phyloP scores from a whole-genome alignment of 2,329 filamentous ascomycete genomes.

The Aspergillus fischeri region DNA sequence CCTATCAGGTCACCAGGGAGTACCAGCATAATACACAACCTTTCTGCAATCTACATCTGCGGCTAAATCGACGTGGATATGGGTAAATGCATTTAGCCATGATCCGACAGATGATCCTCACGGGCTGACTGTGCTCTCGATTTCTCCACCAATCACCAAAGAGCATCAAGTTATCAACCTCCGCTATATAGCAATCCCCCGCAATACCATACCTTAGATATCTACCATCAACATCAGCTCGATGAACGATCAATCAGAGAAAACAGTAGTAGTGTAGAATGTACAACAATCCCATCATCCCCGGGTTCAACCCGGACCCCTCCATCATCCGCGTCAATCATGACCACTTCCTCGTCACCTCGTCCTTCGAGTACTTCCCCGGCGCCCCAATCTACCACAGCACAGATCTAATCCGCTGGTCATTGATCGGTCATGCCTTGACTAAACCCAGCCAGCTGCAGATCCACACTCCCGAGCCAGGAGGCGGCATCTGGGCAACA shows the following conservation, averaged over 20 bases:
- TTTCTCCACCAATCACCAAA: neutral
- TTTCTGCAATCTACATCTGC: neutral
- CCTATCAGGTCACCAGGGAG: too few relatives aligned
- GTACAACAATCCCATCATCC: slow-evolving; percentile 49
- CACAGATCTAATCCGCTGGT: slow-evolving; percentile 42
- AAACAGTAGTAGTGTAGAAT: neutral
- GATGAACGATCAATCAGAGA: neutral
- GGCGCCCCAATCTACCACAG: slow-evolving; percentile 59
- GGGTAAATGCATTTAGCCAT: neutral
- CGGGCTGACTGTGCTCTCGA: neutral
- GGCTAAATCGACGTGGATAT: too few relatives aligned
- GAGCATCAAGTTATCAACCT: neutral
- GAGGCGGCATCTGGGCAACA: slow-evolving; percentile 45
- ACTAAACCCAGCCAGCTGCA: slow-evolving; percentile 32
- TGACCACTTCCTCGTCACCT: slow-evolving; percentile 58
- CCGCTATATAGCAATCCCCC: neutral
- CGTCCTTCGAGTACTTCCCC: slow-evolving; percentile 60
- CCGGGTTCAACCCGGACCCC: slow-evolving; percentile 61
- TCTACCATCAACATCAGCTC: neutral
- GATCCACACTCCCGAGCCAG: slow-evolving; percentile 30
- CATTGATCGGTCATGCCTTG: slow-evolving; percentile 33
- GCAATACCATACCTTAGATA: too few relatives aligned
- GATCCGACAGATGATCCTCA: neutral
- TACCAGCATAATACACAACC: too few relatives aligned
- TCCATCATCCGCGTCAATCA: slow-evolving; percentile 49